Evolutionary conservation across 257 asterid species (phyloP).

Genomic region (Oldenlandia corymbosa): DNA sequence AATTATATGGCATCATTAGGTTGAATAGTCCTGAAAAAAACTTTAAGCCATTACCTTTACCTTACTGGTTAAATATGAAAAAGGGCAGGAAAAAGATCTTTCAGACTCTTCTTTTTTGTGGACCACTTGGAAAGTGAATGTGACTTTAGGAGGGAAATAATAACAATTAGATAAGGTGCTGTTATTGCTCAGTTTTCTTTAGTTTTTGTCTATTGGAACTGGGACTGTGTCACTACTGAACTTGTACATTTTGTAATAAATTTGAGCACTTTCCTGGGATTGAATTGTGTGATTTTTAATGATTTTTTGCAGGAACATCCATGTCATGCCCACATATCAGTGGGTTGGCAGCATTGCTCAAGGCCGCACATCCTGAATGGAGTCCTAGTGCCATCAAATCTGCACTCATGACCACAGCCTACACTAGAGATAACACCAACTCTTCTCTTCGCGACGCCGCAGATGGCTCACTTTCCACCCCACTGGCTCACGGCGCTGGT

Average conservation of each 20-base stretch:
- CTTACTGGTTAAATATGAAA: neutral
- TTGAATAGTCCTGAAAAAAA: neutral
- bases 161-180: neutral
- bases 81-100: neutral
- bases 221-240: neutral
- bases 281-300: neutral
- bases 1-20: too few relatives aligned
- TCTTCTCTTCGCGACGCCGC: conserved; percentile 40
- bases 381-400: conserved; percentile 47
- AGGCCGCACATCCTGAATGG: conserved; percentile 48
- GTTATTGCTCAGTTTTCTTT: neutral
- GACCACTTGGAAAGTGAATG: conserved; percentile 2
- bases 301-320: conserved; percentile 33
- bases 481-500: conserved; percentile 41
- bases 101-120: neutral
- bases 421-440: conserved; percentile 32
- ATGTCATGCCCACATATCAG: conserved; percentile 55
- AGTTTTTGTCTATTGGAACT: neutral
- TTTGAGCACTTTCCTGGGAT: neutral
- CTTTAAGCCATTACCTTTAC: neutral
- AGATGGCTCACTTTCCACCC: conserved; percentile 25
- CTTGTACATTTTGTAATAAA: too few relatives aligned
- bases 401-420: conserved; percentile 50
- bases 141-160: too few relatives aligned
- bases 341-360: conserved; percentile 43